Evolutionary conservation across 2,329 filamentous ascomycete species (phyloP).

Genomic region (Phialophora verrucosa): DNA sequence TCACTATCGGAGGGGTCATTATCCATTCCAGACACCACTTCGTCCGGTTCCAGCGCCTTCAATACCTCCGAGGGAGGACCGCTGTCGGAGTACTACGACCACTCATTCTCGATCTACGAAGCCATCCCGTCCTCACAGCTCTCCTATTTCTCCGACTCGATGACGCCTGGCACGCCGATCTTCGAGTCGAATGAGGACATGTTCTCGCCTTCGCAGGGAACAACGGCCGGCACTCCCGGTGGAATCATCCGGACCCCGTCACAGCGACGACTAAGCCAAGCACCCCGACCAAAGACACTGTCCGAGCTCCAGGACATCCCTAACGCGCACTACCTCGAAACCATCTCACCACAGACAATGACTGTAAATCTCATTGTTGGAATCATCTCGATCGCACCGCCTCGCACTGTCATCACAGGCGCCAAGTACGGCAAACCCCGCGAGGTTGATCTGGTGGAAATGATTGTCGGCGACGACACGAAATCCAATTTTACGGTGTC

Average conservation of each 20-base stretch:
- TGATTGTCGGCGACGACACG: constrained; percentile 85
- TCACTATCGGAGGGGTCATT: constrained; percentile 27
- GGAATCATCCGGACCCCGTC: constrained; percentile 38
- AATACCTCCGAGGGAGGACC: constrained; percentile 17
- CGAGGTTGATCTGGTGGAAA: constrained; percentile 71
- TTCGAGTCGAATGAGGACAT: constrained; percentile 39
- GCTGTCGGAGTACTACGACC: constrained; percentile 73
- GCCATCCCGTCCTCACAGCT: constrained; percentile 67
- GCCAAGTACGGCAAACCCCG: constrained; percentile 52
- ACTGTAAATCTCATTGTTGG: constrained; percentile 82
- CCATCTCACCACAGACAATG: constrained; percentile 77
- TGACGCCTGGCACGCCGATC: constrained; percentile 37
- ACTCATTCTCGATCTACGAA: constrained; percentile 75
- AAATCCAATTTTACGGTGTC: constrained; percentile 78
- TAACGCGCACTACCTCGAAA: constrained; percentile 65
- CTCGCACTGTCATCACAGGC: constrained; percentile 71
- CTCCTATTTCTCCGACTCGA: constrained; percentile 43
- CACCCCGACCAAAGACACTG: constrained; percentile 48
- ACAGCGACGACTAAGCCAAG: constrained; percentile 35
- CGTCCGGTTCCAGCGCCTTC: constrained; percentile 42
- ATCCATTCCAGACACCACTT: constrained; percentile 34
- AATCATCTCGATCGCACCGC: constrained; percentile 72
- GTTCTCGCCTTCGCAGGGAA: constrained; percentile 28
- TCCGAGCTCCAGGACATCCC: constrained; percentile 74
- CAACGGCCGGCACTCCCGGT: constrained; percentile 24